Evolutionary conservation across 73 alveolate species (phyloP).

Genomic region (Tetrahymena elliotti): DNA sequence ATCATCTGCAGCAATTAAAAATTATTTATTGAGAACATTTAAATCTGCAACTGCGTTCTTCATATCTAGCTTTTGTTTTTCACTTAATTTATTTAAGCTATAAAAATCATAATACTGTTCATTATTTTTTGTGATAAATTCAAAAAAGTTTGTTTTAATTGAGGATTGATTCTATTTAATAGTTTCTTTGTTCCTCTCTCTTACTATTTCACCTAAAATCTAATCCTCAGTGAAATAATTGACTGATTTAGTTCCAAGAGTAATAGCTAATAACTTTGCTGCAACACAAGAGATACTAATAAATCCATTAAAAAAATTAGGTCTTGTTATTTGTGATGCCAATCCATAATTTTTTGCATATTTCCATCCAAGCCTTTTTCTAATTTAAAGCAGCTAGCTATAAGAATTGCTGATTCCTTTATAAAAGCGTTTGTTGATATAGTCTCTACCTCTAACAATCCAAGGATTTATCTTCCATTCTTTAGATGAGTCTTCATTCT

Average conservation of each 20-base stretch:
- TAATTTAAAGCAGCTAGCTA: background rate
- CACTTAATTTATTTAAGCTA: background rate
- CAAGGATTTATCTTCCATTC: background rate
- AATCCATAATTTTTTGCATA: background rate
- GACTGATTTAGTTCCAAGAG: background rate
- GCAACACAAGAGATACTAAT: background rate
- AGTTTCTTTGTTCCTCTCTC: background rate
- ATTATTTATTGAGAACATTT: background rate
- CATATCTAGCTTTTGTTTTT: background rate
- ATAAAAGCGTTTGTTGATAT: background rate
- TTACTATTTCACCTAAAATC: background rate
- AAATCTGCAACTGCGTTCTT: background rate
- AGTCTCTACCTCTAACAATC: background rate
- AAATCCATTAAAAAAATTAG: background rate
- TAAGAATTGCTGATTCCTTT: background rate
- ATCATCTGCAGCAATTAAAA: background rate
- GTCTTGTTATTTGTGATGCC: background rate
- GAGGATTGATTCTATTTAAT: background rate
- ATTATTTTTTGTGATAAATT: too few relatives aligned
- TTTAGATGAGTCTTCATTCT: background rate
- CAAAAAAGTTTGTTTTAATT: background rate
- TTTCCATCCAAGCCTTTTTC: background rate
- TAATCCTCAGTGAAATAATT: background rate
- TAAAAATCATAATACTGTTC: background rate
- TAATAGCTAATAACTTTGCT: background rate